Evolutionary conservation across 768 basidiomycete genomes (phyloP).

Genomic region (Russula virescens): DNA sequence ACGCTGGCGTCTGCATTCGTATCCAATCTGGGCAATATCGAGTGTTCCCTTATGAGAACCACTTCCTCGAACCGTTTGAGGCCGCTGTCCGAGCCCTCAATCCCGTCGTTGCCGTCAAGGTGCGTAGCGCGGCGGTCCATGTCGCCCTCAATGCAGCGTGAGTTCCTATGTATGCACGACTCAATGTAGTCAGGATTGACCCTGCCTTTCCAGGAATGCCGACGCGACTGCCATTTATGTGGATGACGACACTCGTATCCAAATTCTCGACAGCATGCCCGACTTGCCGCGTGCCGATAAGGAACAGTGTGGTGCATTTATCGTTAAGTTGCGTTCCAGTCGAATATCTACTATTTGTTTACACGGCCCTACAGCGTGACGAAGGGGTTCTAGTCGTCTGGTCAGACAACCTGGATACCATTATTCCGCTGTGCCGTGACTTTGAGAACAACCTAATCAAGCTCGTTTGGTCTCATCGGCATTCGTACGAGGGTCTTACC

Average conservation of each 20-base stretch:
- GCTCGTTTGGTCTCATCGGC: constrained; percentile 59
- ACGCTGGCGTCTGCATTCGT: constrained; percentile 72
- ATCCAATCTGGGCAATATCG: constrained; percentile 65
- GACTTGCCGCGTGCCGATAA: constrained; percentile 75
- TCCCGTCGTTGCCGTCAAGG: constrained; percentile 79
- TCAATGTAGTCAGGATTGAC: not conserved
- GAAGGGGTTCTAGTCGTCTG: constrained; percentile 80
- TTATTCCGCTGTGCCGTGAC: constrained; percentile 67
- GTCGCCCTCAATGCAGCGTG: constrained; percentile 68
- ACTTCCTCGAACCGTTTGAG: constrained; percentile 76
- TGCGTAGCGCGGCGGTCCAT: constrained; percentile 74
- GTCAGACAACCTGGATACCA: constrained; percentile 76
- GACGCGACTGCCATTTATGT: constrained; percentile 60
- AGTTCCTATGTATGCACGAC: constrained; percentile 28
- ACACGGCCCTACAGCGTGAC: constrained; percentile 49
- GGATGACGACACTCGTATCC: constrained; percentile 78
- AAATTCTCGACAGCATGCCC: constrained; percentile 67
- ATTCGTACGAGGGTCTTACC: not conserved
- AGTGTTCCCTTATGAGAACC: constrained; percentile 82
- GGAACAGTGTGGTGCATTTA: constrained; percentile 87
- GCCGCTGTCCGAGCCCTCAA: constrained; percentile 70
- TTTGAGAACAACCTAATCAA: constrained; percentile 76
- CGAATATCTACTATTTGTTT: not conserved
- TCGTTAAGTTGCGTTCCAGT: constrained; percentile 41
- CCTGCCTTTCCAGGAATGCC: constrained; percentile 43